phyloP scores from a whole-genome alignment of 257 asterid genomes.

The Plantago major region DNA sequence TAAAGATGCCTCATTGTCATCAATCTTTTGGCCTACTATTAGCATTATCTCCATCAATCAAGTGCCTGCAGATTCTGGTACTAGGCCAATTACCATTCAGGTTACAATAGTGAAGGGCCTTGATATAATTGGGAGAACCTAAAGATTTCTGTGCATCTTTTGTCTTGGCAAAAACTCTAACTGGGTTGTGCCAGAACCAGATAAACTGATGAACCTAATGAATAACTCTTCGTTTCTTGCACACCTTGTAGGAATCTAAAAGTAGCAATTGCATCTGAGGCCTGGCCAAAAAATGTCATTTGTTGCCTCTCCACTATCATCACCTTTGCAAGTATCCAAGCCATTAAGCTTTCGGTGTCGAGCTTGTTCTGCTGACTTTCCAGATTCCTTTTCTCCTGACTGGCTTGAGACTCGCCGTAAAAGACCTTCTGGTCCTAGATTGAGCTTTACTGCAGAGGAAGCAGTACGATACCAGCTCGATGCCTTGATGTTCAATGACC shows the following conservation, averaged over 20 bases:
- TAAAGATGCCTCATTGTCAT: too few relatives aligned
- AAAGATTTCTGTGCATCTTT: too few relatives aligned
- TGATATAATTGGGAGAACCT: too few relatives aligned
- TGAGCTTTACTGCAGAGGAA: constrained; percentile 82
- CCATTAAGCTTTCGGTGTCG: constrained; percentile 32
- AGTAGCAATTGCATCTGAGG: neutral
- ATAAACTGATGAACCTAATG: neutral
- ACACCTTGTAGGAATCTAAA: neutral
- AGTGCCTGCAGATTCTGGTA: too few relatives aligned
- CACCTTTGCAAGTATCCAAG: constrained; percentile 28
- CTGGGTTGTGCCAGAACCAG: too few relatives aligned
- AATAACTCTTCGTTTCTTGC: too few relatives aligned
- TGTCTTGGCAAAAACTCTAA: too few relatives aligned
- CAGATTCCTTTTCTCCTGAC: constrained; percentile 77
- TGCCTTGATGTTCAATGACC: constrained; percentile 92
- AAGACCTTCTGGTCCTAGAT: constrained; percentile 82
- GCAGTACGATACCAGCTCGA: constrained; percentile 85
- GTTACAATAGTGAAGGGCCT: too few relatives aligned
- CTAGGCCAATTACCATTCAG: too few relatives aligned
- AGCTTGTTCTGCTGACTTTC: constrained; percentile 76
- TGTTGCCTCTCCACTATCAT: constrained; percentile 32
- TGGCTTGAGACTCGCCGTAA: constrained; percentile 83
- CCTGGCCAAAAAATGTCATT: constrained; percentile 46
- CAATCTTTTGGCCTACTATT: too few relatives aligned
- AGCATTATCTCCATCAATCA: too few relatives aligned